Evolutionary conservation across 495 filamentous ascomycete genomes (phyloP), one percentile per base, ranked within the genome.

Genomic region (Hypoxylon intermedium): DNA sequence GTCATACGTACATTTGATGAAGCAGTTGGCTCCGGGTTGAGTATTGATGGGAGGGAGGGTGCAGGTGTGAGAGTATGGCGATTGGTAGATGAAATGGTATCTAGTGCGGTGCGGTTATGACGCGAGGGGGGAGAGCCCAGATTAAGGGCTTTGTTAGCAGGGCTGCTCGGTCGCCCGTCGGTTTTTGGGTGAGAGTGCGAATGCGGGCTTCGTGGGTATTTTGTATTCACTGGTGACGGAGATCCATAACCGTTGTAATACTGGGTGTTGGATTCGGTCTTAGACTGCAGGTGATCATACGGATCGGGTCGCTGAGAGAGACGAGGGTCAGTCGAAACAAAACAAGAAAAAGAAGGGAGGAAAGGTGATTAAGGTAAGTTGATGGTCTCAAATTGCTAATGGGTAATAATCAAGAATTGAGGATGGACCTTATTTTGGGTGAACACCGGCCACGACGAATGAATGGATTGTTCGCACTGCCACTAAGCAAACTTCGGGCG

Each of bases 181-280:
- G 81, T 71, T 69, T 78, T 73, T 70, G 84, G 74, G 74, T 85
- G 75, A 60, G 75, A 72, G 49, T 82, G 82, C 36, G 81, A 67
- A 60, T 81, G 69, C 53, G 85, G 80, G 54, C 82, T 84, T 37
- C 81, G 80, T 33, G 85, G 77, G 71, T 86, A 73, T 68, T 77
- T 67, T 68, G 83, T 52, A 74, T 82, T 58, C 69, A 84, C 75
- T 71, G 86, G 69, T 68, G 86, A 76, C 68, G 83, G 77, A 66
- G 85, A 86, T 53, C 76, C 77, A 16, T 71, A 71, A 37, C 82
- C 85, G 77, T 85, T 85, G 73, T 81, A 85, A 58, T 82, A 81
- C 64, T 81, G 60, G 23, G 61, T 63, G 42, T 67, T 65, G 20
- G 50, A 65, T 54, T 69, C 68, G 30, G 59, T 44, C 53, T 71